Conservation (phyloP, 2,329 filamentous ascomycete genomes). For the Metarhizium anisopliae region DNA sequence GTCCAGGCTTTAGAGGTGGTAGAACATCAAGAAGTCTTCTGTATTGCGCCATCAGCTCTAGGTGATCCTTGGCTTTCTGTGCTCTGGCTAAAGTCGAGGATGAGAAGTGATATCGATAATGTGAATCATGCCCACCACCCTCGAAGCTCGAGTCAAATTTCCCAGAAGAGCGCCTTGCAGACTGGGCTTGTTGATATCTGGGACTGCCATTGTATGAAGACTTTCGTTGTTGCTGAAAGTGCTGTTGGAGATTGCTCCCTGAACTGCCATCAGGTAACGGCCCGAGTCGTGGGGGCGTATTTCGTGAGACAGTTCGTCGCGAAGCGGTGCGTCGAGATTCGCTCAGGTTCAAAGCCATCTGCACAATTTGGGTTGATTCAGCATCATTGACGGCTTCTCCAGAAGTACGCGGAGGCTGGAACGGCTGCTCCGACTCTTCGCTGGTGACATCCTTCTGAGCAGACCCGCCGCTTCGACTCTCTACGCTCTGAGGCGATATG, state of each 20-base stretch:
- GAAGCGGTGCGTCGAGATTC: conserved; percentile 63
- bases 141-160: conserved; percentile 36
- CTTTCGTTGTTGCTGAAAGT: conserved; percentile 63
- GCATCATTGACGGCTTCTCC: conserved; percentile 41
- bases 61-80: conserved; percentile 73
- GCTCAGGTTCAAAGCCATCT: conserved; percentile 82
- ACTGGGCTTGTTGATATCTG: conserved; percentile 33
- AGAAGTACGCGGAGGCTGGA: not conserved
- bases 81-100: conserved; percentile 71
- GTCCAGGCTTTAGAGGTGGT: conserved; percentile 55
- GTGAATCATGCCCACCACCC: conserved; percentile 24
- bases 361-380: conserved; percentile 84
- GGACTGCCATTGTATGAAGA: conserved; percentile 54
- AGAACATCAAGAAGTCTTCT: conserved; percentile 69
- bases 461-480: not conserved
- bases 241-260: conserved; percentile 54
- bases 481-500: not conserved
- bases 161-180: conserved; percentile 32
- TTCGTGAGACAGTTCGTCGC: conserved; percentile 46
- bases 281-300: conserved; percentile 39
- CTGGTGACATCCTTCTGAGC: not conserved
- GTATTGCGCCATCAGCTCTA: conserved; percentile 83
- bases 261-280: conserved; percentile 43
- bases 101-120: conserved; percentile 60
- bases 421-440: not conserved